Evolutionary conservation across 257 asterid species (phyloP).

Genomic region (Petunia axillaris): DNA sequence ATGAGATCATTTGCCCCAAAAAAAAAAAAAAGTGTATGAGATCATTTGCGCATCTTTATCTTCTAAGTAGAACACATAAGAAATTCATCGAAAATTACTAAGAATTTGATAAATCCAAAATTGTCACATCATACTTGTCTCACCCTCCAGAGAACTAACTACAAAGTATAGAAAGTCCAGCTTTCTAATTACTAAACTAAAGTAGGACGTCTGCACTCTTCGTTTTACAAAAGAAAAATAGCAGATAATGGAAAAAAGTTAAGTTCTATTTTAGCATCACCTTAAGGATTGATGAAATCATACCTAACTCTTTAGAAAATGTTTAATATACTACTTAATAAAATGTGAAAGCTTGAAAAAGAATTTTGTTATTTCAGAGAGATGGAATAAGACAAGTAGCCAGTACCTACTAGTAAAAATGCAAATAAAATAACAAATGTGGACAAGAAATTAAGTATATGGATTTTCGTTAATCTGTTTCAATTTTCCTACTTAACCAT

Average conservation of each 20-base stretch:
- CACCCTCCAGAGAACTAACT: not conserved
- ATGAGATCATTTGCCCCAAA: not conserved
- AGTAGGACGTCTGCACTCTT: not conserved
- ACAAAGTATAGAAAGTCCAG: not conserved
- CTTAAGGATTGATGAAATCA: not conserved
- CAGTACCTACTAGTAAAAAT: not conserved
- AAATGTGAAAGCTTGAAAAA: not conserved
- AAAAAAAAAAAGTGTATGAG: not conserved
- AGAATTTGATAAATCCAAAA: not conserved
- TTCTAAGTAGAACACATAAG: not conserved
- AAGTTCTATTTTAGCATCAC: not conserved
- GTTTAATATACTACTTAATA: not conserved
- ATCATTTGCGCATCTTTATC: conserved; percentile 9
- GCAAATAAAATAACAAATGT: not conserved
- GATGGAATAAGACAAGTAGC: not conserved
- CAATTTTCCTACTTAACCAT: conserved; percentile 17
- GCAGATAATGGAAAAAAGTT: not conserved
- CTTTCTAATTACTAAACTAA: not conserved
- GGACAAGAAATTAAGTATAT: conserved; percentile 3
- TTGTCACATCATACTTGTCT: conserved; percentile 4
- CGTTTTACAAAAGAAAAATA: not conserved
- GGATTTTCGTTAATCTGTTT: not conserved
- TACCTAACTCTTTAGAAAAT: not conserved
- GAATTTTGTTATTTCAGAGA: not conserved
- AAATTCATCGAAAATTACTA: conserved; percentile 18